Conservation (phyloP, 176 grass and related monocot genomes). For the Tuctoria greenei region DNA sequence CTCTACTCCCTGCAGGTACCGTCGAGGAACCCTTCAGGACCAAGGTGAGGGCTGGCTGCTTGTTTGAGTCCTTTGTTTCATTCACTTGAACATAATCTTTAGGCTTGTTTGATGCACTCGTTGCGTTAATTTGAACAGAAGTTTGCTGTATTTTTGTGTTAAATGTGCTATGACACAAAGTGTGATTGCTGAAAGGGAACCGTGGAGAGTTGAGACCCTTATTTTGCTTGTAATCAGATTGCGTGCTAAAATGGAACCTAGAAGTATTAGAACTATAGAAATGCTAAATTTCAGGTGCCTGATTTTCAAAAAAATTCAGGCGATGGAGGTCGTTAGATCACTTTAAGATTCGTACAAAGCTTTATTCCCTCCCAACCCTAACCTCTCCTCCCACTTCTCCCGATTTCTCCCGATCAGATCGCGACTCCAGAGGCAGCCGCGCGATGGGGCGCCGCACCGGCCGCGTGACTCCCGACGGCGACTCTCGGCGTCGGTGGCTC, state of each 20-base stretch:
- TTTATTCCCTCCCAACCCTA: too few relatives aligned
- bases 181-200: not conserved
- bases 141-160: not conserved
- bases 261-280: too few relatives aligned
- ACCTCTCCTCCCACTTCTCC: too few relatives aligned
- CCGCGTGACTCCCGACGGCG: too few relatives aligned
- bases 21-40: slow-evolving; percentile 61
- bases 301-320: too few relatives aligned
- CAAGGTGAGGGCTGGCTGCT: slow-evolving; percentile 50
- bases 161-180: not conserved
- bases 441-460: too few relatives aligned
- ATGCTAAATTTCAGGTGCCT: too few relatives aligned
- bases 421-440: too few relatives aligned
- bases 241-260: not conserved
- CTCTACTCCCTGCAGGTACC: slow-evolving; percentile 48
- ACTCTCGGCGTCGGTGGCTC: too few relatives aligned
- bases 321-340: too few relatives aligned
- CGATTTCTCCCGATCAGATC: too few relatives aligned
- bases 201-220: not conserved
- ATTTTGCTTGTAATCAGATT: not conserved
- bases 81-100: not conserved
- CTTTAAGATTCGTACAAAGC: too few relatives aligned
- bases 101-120: not conserved
- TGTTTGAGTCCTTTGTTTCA: slow-evolving; percentile 9
- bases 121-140: not conserved